Evolutionary conservation across 352 stramenopile genomes (phyloP).

Genomic region (Globisporangium nagaii): DNA sequence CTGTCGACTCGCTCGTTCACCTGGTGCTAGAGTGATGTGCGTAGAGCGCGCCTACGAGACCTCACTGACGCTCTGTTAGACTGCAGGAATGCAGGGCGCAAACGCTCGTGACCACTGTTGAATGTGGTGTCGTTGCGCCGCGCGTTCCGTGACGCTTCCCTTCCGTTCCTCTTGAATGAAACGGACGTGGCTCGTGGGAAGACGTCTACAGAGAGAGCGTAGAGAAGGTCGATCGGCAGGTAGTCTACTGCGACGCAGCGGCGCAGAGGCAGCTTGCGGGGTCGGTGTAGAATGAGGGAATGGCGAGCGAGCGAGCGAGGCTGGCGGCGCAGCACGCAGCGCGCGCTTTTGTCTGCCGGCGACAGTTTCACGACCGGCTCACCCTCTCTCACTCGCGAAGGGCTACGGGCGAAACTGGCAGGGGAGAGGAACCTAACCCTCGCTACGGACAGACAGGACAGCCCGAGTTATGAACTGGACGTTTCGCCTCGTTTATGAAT

Average conservation of each 20-base stretch:
- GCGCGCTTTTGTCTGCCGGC: not conserved
- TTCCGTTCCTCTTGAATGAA: slow-evolving; percentile 6
- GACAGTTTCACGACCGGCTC: not conserved
- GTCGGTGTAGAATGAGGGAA: slow-evolving; percentile 5
- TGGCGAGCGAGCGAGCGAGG: too few relatives aligned
- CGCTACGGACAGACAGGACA: too few relatives aligned
- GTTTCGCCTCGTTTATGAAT: not conserved
- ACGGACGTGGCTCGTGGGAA: slow-evolving; percentile 2
- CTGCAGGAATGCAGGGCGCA: slow-evolving; percentile 1
- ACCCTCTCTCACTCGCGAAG: not conserved
- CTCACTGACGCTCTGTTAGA: not conserved
- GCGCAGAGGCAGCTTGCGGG: not conserved
- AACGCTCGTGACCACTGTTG: not conserved
- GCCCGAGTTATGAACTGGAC: slow-evolving; percentile 1
- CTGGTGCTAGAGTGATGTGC: too few relatives aligned
- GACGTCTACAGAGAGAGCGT: not conserved
- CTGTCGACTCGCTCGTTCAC: too few relatives aligned
- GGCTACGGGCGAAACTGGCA: too few relatives aligned
- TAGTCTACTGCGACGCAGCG: not conserved
- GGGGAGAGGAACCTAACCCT: too few relatives aligned
- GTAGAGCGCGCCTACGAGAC: not conserved
- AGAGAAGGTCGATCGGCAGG: not conserved
- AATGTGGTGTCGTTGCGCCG: slow-evolving; percentile 1
- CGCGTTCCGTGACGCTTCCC: slow-evolving; percentile 5
- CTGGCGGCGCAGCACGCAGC: not conserved